phyloP scores from a whole-genome alignment of 2,329 filamentous ascomycete species.

The Penicillium concentricum region DNA sequence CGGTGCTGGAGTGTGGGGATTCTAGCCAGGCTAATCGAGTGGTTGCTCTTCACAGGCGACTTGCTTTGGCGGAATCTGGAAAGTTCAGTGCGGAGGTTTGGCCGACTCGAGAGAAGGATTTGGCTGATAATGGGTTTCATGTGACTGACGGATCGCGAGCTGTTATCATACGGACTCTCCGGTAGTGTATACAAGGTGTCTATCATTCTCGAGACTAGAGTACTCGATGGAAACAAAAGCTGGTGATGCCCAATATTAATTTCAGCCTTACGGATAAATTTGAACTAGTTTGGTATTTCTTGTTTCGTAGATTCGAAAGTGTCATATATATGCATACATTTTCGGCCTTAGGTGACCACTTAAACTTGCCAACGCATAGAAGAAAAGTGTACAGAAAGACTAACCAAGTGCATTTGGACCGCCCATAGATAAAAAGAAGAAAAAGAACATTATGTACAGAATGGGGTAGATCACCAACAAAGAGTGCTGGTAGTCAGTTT shows the following conservation, averaged over 20 bases:
- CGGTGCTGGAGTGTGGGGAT: slow-evolving; percentile 41
- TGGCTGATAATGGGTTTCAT: slow-evolving; percentile 22
- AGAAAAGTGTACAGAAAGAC: slow-evolving; percentile 1
- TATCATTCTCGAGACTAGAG: neutral
- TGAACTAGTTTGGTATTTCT: neutral
- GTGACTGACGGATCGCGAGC: slow-evolving; percentile 19
- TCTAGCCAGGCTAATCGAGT: slow-evolving; percentile 34
- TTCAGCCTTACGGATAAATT: neutral
- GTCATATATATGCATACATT: neutral
- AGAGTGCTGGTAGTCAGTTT: neutral
- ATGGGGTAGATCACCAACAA: slow-evolving; percentile 4
- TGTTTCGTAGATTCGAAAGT: neutral
- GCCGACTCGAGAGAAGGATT: slow-evolving; percentile 17
- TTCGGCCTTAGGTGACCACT: neutral
- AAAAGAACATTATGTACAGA: slow-evolving; percentile 20
- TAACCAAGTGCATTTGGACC: slow-evolving; percentile 15
- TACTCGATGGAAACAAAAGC: too few species aligned
- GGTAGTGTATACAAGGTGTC: neutral
- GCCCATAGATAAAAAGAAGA: neutral
- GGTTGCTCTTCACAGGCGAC: slow-evolving; percentile 17
- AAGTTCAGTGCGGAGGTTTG: slow-evolving; percentile 14
- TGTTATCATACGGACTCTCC: slow-evolving; percentile 17
- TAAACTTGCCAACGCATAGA: neutral
- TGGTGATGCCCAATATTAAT: neutral
- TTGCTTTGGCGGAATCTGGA: neutral